Conservation (phyloP, 805 yeast genomes). For the Suhomyces canberraensis region DNA sequence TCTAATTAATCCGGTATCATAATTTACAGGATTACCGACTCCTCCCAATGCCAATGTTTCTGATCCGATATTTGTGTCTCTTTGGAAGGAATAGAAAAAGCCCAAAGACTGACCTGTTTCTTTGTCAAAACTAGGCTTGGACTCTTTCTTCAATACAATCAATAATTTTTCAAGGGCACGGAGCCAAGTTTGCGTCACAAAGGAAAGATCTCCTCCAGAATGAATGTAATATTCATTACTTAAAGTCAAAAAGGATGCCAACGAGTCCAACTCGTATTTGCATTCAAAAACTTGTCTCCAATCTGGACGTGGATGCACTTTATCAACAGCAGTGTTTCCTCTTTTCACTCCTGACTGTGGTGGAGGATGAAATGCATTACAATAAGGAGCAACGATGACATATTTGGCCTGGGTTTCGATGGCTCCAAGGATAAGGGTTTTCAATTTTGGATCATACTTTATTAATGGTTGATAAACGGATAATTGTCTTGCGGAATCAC, state of each 20-base stretch:
- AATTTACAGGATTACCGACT: slow-evolving; percentile 78
- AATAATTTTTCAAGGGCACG: slow-evolving; percentile 53
- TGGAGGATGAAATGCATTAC: slow-evolving; percentile 93
- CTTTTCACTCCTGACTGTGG: slow-evolving; percentile 44
- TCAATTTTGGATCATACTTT: slow-evolving; percentile 46
- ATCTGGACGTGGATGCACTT: slow-evolving; percentile 66
- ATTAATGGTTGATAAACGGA: slow-evolving; percentile 68
- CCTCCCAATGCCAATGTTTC: slow-evolving; percentile 82
- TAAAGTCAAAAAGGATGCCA: slow-evolving; percentile 76
- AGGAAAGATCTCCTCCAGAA: slow-evolving; percentile 46
- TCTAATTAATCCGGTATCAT: slow-evolving; percentile 65
- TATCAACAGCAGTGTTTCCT: slow-evolving; percentile 55
- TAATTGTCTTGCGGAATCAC: slow-evolving; percentile 83
- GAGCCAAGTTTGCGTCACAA: slow-evolving; percentile 52
- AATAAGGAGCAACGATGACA: slow-evolving; percentile 65
- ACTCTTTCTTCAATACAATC: slow-evolving; percentile 55
- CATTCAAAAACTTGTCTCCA: slow-evolving; percentile 80
- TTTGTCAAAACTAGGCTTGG: slow-evolving; percentile 56
- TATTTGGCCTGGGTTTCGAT: slow-evolving; percentile 73
- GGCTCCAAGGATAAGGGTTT: slow-evolving; percentile 66
- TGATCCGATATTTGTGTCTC: slow-evolving; percentile 71
- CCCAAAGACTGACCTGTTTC: slow-evolving; percentile 46
- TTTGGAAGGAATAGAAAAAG: slow-evolving; percentile 63
- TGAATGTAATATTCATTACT: slow-evolving; percentile 65
- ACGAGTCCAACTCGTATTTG: slow-evolving; percentile 82